These are phyloP conservation scores for Pinus albicaulis DNA, from an alignment of 75 land plant species.

Conservation along the genomic window DNA sequence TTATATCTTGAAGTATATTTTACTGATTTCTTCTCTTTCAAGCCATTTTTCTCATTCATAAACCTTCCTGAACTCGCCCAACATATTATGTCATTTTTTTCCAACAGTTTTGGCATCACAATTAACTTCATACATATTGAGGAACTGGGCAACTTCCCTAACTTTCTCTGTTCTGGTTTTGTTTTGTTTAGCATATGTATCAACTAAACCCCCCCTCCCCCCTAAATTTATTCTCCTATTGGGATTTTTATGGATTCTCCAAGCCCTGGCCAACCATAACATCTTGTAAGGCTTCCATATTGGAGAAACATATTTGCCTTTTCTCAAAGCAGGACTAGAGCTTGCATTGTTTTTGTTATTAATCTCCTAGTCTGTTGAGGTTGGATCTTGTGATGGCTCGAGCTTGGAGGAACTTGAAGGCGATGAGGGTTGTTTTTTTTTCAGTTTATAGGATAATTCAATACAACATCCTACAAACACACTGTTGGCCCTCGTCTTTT, in stretches of 20 bases:
- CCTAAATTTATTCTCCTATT: neutral
- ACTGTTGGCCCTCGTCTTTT: too few species aligned
- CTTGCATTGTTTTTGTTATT: neutral
- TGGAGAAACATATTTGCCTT: constrained; percentile 23
- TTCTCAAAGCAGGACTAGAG: neutral
- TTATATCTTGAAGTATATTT: constrained; percentile 22
- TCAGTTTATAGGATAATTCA: too few species aligned
- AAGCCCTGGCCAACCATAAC: constrained; percentile 21
- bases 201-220: neutral
- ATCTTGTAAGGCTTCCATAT: constrained; percentile 26
- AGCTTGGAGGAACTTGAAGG: neutral
- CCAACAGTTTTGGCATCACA: constrained; percentile 23
- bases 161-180: constrained; percentile 19
- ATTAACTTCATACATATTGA: constrained; percentile 18
- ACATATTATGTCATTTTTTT: constrained; percentile 27
- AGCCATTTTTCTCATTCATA: constrained; percentile 20
- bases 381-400: constrained; percentile 5
- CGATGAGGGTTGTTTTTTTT: constrained; percentile 1
- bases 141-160: constrained; percentile 21
- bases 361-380: neutral
- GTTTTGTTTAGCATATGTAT: neutral
- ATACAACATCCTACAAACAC: too few species aligned
- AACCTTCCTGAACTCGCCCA: constrained; percentile 26
- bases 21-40: constrained; percentile 18
- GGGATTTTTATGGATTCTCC: constrained; percentile 12